These are phyloP conservation scores for Bullera alba DNA, from an alignment of 768 basidiomycete genomes.

Conservation along the genomic window DNA sequence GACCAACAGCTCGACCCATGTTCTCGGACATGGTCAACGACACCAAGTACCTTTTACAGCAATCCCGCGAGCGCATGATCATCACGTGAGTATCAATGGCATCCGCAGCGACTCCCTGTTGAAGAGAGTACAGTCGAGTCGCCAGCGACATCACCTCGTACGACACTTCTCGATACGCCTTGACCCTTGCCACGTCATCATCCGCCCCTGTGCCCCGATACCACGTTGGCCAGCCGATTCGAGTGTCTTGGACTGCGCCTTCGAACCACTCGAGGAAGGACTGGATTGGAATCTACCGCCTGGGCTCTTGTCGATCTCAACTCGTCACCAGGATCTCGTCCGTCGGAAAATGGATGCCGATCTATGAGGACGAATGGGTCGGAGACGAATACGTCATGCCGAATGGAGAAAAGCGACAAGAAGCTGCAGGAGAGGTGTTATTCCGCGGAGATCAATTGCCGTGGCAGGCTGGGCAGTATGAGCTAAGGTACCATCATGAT, in stretches of 20 bases:
- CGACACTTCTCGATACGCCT: constrained; percentile 70
- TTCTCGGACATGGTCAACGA: constrained; percentile 87
- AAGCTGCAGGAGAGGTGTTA: constrained; percentile 55
- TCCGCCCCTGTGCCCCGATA: constrained; percentile 52
- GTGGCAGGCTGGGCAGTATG: constrained; percentile 79
- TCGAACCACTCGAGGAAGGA: constrained; percentile 77
- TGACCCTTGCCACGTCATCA: constrained; percentile 54
- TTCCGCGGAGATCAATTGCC: constrained; percentile 76
- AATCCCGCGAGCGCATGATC: constrained; percentile 80
- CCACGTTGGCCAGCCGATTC: constrained; percentile 86
- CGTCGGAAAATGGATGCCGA: constrained; percentile 85
- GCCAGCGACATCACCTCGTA: constrained; percentile 71
- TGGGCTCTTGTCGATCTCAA: constrained; percentile 78
- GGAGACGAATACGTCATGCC: constrained; percentile 41
- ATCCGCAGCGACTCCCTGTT: no score
- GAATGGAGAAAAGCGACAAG: constrained; percentile 7
- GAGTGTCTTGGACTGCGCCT: constrained; percentile 80
- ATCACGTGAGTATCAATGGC: constrained; percentile 74
- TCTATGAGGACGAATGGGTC: constrained; percentile 87
- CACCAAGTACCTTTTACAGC: constrained; percentile 81
- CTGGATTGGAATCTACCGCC: constrained; percentile 77
- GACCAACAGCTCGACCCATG: constrained; percentile 64
- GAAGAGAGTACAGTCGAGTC: constrained; percentile 65
- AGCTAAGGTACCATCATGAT: constrained; percentile 78
- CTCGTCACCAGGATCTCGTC: constrained; percentile 78